Evolutionary conservation across 2,329 filamentous ascomycete species (phyloP).

Genomic region (Aspergillus fructus): DNA sequence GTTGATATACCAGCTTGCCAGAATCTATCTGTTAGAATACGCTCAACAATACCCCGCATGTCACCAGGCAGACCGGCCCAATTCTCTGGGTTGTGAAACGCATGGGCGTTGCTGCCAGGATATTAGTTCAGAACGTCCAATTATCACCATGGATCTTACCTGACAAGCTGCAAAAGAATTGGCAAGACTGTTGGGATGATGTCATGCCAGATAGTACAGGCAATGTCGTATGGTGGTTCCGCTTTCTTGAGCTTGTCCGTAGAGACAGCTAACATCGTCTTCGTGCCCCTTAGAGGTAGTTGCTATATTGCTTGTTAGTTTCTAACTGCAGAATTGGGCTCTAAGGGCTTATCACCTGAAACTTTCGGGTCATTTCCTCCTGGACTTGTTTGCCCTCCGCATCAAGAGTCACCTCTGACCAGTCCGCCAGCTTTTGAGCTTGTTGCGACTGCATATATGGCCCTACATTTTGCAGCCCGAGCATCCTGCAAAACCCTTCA

Average conservation of each 20-base stretch:
- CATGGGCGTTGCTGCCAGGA: conserved; percentile 71
- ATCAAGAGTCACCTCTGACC: conserved; percentile 76
- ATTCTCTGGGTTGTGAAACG: conserved; percentile 81
- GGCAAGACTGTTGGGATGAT: conserved; percentile 80
- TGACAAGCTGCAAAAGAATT: conserved; percentile 79
- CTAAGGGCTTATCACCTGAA: conserved; percentile 52
- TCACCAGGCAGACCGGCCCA: conserved; percentile 77
- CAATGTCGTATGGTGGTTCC: conserved; percentile 70
- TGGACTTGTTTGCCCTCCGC: conserved; percentile 77
- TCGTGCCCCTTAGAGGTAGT: conserved; percentile 81
- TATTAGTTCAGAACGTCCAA: conserved; percentile 12
- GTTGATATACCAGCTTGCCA: conserved; percentile 98
- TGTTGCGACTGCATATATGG: conserved; percentile 72
- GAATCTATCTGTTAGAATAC: conserved; percentile 89
- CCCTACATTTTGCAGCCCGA: conserved; percentile 78
- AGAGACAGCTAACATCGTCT: conserved; percentile 87
- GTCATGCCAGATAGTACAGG: conserved; percentile 80
- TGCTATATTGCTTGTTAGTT: conserved; percentile 44
- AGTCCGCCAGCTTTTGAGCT: conserved; percentile 76
- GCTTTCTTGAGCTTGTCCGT: conserved; percentile 82
- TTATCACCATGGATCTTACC: conserved; percentile 42
- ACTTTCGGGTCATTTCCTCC: conserved; percentile 71
- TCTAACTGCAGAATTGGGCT: background rate
- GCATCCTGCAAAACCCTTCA: conserved; percentile 71
- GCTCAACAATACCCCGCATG: conserved; percentile 72